Base-by-base conservation (phyloP, 1,284 basidiomycete genomes). In the Tylopilus sp. region DNA sequence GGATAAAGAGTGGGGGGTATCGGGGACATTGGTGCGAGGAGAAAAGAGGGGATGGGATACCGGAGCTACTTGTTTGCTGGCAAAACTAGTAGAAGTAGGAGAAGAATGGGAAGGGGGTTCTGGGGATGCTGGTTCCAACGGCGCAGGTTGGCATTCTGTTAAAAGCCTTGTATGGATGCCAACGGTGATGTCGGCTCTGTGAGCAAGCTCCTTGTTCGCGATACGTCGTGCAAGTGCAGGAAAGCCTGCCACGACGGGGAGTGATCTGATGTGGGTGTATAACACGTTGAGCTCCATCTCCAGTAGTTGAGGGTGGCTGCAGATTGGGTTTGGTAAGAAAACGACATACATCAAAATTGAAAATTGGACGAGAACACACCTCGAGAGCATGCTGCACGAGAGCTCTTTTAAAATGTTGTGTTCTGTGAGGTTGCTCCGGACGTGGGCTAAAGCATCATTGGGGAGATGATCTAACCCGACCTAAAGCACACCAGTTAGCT, bases 271-370 rank as follows among this genome's bases (percentile, higher is more conserved):
- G 35, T 76, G 55, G 0, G 58, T 6, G 45, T 75, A 79, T 3
- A 77, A 29, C 10, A 69, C 37, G 29, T 80, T 74, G 19, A 77
- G 69, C n/a, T 70, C 72, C 75, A 76, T 73, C 50, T 80, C 69
- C 6, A 76, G 66, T 1, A 77, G 33, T 14, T 64, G 37, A 1
- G 75, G 59, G 35, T 78, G 48, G 10, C 76, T 77, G 54, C 10
- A 27, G 31, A 41, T 25, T 17, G 17, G 12, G n/a, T 14, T 4
- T 25, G 13, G 54, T 63, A 17, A 61, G 55, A 39, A 27, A 25
- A 50, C 29, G 29, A 6, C 33, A 21, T 13, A 17, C 8, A 29
- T 29, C 5, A 23, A n/a, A 4, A 17, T 29, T 6, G 6, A 16
- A 23, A 27, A 17, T 3, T 25, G 2, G 9, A 13, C 19, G 14